Evolutionary conservation across 2,329 filamentous ascomycete genomes (phyloP), one percentile per base, ranked within the genome.

Genomic region (Sphaerostilbella broomeana): DNA sequence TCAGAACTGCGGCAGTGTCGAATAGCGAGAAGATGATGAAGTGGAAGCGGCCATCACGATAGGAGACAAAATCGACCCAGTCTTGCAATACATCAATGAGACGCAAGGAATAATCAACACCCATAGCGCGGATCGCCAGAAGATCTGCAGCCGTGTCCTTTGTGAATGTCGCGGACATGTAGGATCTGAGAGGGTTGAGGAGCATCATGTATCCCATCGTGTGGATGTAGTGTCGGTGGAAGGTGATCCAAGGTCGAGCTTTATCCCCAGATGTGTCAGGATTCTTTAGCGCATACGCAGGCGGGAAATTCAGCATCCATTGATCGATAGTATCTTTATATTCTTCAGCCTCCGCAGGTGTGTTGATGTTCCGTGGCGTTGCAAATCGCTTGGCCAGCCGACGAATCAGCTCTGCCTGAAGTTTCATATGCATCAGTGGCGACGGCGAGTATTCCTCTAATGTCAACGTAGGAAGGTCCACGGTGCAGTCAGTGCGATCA

Each of bases 11-110:
- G 0, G 68, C 63, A 0, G 69, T 71, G 41, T 75, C 69, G 39
- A 75, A 73, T 18, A 73, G 61, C 4, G 64, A 59, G 37, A 73
- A 75, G 0, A 70, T 66, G 12, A 70, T 68, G 36, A 73, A 64
- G 42, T 73, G 68, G 22, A 72, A 69, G 17, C 70, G 67, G 3
- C 66, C 64, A 22, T 72, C 68, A 19, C 65, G 58, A 1, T 65
- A 65, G 7, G 62, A 63, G 24, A 65, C 60, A 16, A 64, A 59
- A 5, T 69, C 58, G 29, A 69, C 66, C 34, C 72, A 62, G 18
- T 52, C 46, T 3, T 57, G 60, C 6, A 66, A 59, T 1, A 62
- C 60, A 5, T 56, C 50, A 20, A 73, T 53, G 5, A 71, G 48
- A 10, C 60, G 64, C 3, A 72, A 47, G 1, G 64, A 60, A 29